Percentiles rank a stretch among this genome's conserved stretches.
These are phyloP conservation scores for Entophlyctis luteolus DNA, from an alignment of 192 early-diverging fungal species.

Conservation along the genomic window DNA sequence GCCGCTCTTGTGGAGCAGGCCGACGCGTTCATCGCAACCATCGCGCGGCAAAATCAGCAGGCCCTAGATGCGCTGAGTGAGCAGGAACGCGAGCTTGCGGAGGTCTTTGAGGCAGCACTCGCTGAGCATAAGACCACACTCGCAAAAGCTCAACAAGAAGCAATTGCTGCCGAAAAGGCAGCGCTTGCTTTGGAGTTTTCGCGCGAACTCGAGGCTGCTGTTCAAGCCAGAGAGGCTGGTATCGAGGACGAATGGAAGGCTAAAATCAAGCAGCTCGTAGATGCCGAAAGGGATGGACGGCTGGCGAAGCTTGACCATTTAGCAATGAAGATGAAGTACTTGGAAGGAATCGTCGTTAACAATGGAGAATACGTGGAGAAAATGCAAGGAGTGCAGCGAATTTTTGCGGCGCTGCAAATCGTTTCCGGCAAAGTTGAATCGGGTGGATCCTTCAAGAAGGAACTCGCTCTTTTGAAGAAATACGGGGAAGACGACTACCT, in stretches of 20 bases:
- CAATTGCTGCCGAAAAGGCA: background rate
- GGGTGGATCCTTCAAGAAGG: conserved; percentile 61
- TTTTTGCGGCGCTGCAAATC: conserved; percentile 63
- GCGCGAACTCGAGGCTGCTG: background rate
- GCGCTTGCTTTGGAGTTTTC: background rate
- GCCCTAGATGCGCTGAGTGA: conserved; percentile 5
- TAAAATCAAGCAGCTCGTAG: conserved; percentile 74
- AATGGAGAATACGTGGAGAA: conserved; percentile 66
- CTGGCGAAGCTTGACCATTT: conserved; percentile 82
- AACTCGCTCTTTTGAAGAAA: conserved; percentile 57
- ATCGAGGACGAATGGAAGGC: conserved; percentile 63
- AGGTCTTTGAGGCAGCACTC: background rate
- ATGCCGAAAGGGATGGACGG: conserved; percentile 87
- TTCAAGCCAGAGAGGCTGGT: background rate
- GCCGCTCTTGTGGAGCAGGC: conserved; percentile 1
- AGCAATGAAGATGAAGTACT: conserved; percentile 67
- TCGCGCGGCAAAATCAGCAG: conserved; percentile 6
- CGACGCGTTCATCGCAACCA: background rate
- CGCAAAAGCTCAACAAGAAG: background rate
- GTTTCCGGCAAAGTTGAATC: conserved; percentile 51
- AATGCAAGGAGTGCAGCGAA: conserved; percentile 57
- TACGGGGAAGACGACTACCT: conserved; percentile 53
- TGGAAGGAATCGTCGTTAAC: conserved; percentile 64
- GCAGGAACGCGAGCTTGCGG: conserved; percentile 14
- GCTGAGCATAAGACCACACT: background rate